phyloP scores from a whole-genome alignment of 192 early-diverging fungal species.

The Linnemannia zychae region DNA sequence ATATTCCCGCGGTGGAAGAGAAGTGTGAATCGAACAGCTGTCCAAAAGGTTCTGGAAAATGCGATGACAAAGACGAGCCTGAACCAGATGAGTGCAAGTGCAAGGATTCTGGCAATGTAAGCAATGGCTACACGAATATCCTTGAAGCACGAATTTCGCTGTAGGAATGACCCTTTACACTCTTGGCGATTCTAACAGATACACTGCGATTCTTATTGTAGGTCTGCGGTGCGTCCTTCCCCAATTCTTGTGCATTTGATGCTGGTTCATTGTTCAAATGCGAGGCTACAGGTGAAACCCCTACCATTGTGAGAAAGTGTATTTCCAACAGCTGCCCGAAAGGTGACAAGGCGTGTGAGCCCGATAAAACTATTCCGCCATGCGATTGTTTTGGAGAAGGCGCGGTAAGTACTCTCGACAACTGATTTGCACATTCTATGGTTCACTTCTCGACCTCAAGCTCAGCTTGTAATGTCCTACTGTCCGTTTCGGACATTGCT shows the following conservation, averaged over 20 bases:
- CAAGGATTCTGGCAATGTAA: background rate
- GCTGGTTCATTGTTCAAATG: background rate
- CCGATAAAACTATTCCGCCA: too few relatives aligned
- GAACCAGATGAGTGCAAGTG: background rate
- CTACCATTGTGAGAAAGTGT: background rate
- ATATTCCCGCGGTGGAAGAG: background rate
- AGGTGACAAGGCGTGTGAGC: background rate
- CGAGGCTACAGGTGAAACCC: too few relatives aligned
- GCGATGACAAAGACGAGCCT: background rate
- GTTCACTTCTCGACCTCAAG: too few relatives aligned
- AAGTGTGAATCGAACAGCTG: background rate
- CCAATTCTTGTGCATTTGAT: background rate
- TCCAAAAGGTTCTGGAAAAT: background rate
- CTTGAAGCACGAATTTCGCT: too few relatives aligned
- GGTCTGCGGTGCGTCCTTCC: background rate
- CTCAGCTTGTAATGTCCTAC: too few relatives aligned
- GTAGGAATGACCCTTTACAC: too few relatives aligned
- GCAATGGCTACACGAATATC: too few relatives aligned
- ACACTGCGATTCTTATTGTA: background rate
- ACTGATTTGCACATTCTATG: too few relatives aligned
- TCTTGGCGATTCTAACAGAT: too few relatives aligned
- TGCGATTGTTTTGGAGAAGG: background rate
- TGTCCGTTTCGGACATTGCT: background rate
- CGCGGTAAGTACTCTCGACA: background rate
- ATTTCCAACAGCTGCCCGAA: background rate